Evolutionary conservation across 176 grass and related monocot genomes (phyloP).

Genomic region (Ensete glaucum): DNA sequence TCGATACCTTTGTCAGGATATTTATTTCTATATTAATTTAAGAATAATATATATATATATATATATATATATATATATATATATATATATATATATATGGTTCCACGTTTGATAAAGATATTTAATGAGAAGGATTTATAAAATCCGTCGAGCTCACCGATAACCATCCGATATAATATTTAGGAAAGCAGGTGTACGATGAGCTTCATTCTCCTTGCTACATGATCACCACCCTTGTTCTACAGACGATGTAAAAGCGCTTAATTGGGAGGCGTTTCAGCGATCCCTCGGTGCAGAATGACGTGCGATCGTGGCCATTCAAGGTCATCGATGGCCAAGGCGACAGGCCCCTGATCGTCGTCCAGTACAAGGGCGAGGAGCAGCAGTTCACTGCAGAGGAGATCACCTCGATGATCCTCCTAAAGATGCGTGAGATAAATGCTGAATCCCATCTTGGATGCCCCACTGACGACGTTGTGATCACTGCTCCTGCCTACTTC

Average conservation of each 20-base stretch:
- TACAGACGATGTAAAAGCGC: background rate
- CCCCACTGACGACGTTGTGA: background rate
- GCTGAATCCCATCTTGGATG: background rate
- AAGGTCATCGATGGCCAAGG: background rate
- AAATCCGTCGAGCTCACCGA: no score
- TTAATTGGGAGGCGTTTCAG: background rate
- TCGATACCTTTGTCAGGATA: no score
- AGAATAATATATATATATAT: no score
- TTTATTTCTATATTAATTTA: no score
- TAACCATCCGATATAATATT: no score
- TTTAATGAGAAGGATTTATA: no score
- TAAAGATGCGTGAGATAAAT: background rate
- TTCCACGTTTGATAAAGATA: no score
- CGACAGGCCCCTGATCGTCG: background rate
- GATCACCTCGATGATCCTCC: background rate
- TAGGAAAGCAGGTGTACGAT: no score
- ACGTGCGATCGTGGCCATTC: background rate
- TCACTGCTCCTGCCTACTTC: conserved; percentile 5
- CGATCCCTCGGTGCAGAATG: background rate
- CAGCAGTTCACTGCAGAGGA: background rate
- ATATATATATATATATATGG: no score
- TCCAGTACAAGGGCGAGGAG: background rate
- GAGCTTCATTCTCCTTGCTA: no score
- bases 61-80: no score
- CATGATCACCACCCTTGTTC: no score